A percentile compares a stretch with the other conserved stretches of the same genome.
Evolutionary conservation across 2,329 filamentous ascomycete genomes (phyloP).

Genomic region (Cladosporium sp.): DNA sequence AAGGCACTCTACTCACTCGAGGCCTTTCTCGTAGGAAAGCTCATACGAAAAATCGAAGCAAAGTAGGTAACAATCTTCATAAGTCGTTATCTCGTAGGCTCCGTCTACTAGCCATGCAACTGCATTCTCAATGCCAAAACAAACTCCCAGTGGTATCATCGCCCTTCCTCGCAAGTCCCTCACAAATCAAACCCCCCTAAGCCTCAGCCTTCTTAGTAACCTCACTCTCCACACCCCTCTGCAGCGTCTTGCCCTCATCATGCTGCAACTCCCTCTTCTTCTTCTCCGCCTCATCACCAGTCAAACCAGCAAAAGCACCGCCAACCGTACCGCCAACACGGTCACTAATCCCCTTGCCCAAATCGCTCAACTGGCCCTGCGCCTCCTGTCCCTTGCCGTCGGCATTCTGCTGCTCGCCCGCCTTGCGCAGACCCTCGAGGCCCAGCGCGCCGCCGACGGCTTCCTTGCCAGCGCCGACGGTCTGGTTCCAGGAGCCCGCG

Average conservation of each 20-base stretch:
- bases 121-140: not conserved
- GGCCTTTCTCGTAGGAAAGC: no score
- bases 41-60: no score
- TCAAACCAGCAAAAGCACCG: slow-evolving; percentile 64
- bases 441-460: slow-evolving; percentile 70
- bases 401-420: slow-evolving; percentile 72
- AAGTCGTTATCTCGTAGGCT: not conserved
- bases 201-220: slow-evolving; percentile 62
- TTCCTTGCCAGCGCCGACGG: slow-evolving; percentile 81
- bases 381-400: slow-evolving; percentile 79
- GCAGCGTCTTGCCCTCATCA: slow-evolving; percentile 75
- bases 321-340: slow-evolving; percentile 63
- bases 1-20: no score
- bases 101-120: no score
- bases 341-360: slow-evolving; percentile 55
- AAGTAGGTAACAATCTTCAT: not conserved
- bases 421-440: slow-evolving; percentile 66
- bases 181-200: not conserved
- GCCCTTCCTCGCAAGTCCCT: not conserved
- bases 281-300: slow-evolving; percentile 64
- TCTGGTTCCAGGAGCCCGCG: slow-evolving; percentile 79
- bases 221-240: slow-evolving; percentile 78
- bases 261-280: slow-evolving; percentile 63
- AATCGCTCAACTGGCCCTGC: slow-evolving; percentile 72
- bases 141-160: slow-evolving; percentile 4